Conservation (phyloP, 2,329 filamentous ascomycete genomes). For the Lecanosticta acicola region DNA sequence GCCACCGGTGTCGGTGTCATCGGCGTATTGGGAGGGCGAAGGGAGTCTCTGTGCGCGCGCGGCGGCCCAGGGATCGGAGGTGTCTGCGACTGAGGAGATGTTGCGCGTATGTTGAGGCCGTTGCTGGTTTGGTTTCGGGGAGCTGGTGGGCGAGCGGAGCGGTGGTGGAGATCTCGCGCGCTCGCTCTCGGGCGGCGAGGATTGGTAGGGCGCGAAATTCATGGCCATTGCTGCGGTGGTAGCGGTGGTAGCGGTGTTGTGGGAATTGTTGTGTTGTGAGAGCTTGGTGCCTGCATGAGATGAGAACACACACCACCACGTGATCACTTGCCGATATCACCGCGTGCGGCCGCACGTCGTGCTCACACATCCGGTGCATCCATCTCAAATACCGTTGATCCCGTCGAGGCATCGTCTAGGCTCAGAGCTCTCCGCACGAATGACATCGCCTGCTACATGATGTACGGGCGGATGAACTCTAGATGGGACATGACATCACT, state of each 20-base stretch:
- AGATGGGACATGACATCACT: slow-evolving; percentile 7
- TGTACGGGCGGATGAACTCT: no score
- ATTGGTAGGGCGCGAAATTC: slow-evolving; percentile 98
- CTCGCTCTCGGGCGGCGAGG: slow-evolving; percentile 76
- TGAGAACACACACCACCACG: no score
- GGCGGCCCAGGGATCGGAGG: slow-evolving; percentile 37
- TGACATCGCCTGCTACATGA: neutral
- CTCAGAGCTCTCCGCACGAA: neutral
- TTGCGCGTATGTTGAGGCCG: slow-evolving; percentile 21
- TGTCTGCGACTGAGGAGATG: slow-evolving; percentile 26
- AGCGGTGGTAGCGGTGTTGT: neutral
- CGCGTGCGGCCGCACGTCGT: no score
- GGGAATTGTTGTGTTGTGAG: neutral
- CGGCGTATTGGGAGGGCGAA: slow-evolving; percentile 30
- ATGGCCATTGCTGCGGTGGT: slow-evolving; percentile 44
- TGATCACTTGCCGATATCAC: no score
- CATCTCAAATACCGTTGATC: no score
- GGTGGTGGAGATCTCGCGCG: slow-evolving; percentile 70
- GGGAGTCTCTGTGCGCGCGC: slow-evolving; percentile 39
- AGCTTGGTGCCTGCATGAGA: neutral
- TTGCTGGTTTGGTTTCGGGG: slow-evolving; percentile 35
- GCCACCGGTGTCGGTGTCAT: slow-evolving; percentile 20
- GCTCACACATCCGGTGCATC: no score
- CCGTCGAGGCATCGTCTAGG: no score
- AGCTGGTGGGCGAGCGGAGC: slow-evolving; percentile 53